Evolutionary conservation across 192 early-diverging fungal species (phyloP).

Genomic region (Allomyces macrogynus): DNA sequence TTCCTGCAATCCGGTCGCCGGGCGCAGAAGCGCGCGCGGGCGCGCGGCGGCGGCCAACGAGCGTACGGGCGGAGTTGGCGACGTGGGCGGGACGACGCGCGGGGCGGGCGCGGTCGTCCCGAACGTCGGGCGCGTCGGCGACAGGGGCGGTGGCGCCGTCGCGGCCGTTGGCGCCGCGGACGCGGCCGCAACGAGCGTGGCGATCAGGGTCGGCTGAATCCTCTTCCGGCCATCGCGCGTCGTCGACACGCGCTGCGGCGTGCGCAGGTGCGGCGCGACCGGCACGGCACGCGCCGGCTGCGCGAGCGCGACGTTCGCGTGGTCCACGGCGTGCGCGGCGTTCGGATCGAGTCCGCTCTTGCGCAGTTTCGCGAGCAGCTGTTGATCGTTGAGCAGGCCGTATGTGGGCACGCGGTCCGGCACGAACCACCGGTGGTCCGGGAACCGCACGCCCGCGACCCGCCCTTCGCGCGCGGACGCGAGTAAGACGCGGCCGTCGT

Average conservation of each 20-base stretch:
- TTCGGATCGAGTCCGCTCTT: neutral
- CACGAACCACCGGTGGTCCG: neutral
- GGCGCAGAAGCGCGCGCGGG: neutral
- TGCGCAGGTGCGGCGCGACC: neutral
- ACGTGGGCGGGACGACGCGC: neutral
- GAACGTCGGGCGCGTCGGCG: neutral
- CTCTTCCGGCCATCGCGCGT: slow-evolving; percentile 67
- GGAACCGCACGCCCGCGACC: slow-evolving; percentile 21
- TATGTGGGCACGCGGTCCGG: neutral
- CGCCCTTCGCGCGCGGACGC: slow-evolving; percentile 71
- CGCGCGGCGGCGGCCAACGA: neutral
- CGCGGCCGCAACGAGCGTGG: neutral
- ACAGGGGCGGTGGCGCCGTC: neutral
- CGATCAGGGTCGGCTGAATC: slow-evolving; percentile 34
- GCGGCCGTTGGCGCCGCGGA: neutral
- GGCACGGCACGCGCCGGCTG: neutral
- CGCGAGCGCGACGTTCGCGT: neutral
- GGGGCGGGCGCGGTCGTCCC: neutral
- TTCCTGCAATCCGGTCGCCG: neutral
- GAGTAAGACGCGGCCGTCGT: slow-evolving; percentile 59
- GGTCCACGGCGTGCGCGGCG: neutral
- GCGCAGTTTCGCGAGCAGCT: neutral
- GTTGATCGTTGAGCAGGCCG: neutral
- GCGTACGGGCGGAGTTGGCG: neutral
- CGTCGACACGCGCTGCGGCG: slow-evolving; percentile 31